These are phyloP conservation scores for Penicillium manginii DNA, from an alignment of 495 filamentous ascomycete species.

Conservation along the genomic window DNA sequence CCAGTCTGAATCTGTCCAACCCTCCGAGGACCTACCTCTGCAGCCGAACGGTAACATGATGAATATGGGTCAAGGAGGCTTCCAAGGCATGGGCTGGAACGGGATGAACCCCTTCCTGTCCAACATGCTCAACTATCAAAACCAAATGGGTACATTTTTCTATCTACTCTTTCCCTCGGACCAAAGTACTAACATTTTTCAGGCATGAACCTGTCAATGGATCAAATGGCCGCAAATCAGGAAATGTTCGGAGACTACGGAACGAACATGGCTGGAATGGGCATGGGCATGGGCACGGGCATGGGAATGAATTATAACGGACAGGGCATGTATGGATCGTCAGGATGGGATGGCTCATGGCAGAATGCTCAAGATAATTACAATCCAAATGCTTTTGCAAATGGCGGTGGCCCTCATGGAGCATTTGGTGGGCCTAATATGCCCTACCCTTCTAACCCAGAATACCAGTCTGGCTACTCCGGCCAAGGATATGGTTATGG, in stretches of 20 bases:
- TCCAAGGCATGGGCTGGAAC: slow-evolving; percentile 68
- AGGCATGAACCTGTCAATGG: slow-evolving; percentile 86
- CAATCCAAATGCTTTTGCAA: slow-evolving; percentile 72
- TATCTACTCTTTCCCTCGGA: neutral
- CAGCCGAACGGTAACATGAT: slow-evolving; percentile 18
- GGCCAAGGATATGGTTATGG: slow-evolving; percentile 57
- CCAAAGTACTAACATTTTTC: slow-evolving; percentile 17
- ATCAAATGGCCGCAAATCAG: slow-evolving; percentile 84
- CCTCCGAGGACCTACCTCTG: slow-evolving; percentile 24
- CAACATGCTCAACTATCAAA: slow-evolving; percentile 69
- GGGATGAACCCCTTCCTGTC: slow-evolving; percentile 77
- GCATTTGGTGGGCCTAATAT: slow-evolving; percentile 76
- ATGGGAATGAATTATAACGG: slow-evolving; percentile 77
- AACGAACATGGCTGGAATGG: slow-evolving; percentile 94
- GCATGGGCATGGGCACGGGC: slow-evolving; percentile 91
- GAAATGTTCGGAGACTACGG: slow-evolving; percentile 87
- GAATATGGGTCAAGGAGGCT: slow-evolving; percentile 48
- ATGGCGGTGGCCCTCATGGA: slow-evolving; percentile 82
- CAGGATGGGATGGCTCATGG: slow-evolving; percentile 69
- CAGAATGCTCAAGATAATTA: slow-evolving; percentile 73
- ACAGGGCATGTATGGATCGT: slow-evolving; percentile 60
- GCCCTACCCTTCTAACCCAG: slow-evolving; percentile 60
- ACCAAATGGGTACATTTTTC: slow-evolving; percentile 71
- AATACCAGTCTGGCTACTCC: slow-evolving; percentile 67
- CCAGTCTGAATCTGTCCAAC: neutral